phyloP scores from a whole-genome alignment of 306 rosid genomes.

The Trifolium repens region DNA sequence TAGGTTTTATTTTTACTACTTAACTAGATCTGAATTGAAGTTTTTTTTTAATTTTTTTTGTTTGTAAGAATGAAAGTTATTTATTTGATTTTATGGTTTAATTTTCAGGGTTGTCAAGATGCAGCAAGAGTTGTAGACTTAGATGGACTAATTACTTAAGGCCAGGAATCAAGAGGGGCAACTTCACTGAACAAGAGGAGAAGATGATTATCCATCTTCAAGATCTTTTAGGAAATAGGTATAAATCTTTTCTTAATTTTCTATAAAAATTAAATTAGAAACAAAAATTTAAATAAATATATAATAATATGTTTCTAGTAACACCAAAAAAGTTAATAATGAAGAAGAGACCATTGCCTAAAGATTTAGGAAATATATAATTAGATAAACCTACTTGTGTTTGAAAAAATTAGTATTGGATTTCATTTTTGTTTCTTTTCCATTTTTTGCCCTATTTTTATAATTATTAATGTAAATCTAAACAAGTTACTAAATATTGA shows the following conservation, averaged over 20 bases:
- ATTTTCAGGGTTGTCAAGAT: constrained; percentile 72
- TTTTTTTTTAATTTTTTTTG: not conserved
- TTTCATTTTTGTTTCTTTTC: not conserved
- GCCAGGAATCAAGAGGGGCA: constrained; percentile 91
- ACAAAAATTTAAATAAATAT: not conserved
- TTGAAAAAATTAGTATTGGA: not conserved
- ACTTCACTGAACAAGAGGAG: constrained; percentile 91
- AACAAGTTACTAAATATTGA: not conserved
- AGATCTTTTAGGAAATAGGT: constrained; percentile 96
- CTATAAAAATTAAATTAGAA: not conserved
- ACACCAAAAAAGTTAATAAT: not conserved
- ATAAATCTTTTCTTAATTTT: not conserved
- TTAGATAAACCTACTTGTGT: not conserved
- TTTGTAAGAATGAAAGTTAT: not conserved
- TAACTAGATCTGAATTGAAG: constrained; percentile 8
- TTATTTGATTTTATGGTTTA: not conserved
- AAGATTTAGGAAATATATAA: not conserved
- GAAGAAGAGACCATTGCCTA: not conserved
- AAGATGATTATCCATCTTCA: constrained; percentile 96
- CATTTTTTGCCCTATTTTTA: not conserved
- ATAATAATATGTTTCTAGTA: not conserved
- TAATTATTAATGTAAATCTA: not conserved
- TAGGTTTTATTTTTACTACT: constrained; percentile 4
- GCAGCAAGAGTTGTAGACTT: constrained; percentile 93
- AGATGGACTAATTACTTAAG: constrained; percentile 94